Evolutionary conservation across 192 early-diverging fungal species (phyloP).

Genomic region (Funneliformis geosporum): DNA sequence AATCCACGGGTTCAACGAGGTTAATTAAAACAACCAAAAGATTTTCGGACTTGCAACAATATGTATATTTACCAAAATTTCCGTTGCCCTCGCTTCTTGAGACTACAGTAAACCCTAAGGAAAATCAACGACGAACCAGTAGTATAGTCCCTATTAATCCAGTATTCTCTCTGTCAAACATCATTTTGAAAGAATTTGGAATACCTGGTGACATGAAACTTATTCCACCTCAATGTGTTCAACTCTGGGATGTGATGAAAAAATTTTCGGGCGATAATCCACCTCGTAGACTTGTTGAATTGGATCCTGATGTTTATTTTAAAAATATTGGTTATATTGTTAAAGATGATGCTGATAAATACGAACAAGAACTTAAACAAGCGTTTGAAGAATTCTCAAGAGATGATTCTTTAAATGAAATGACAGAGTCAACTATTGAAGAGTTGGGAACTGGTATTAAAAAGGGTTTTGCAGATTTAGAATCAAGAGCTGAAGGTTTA

Average conservation of each 20-base stretch:
- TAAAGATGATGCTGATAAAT: conserved; percentile 35
- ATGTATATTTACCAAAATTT: conserved; percentile 38
- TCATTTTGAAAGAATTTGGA: conserved; percentile 6
- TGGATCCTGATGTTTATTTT: conserved; percentile 45
- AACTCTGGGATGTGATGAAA: conserved; percentile 41
- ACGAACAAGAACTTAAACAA: conserved; percentile 40
- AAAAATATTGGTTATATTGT: conserved; percentile 22
- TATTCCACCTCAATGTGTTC: conserved; percentile 39
- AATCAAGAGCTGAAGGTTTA: conserved; percentile 32
- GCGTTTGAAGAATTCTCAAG: conserved; percentile 23
- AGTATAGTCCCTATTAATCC: conserved; percentile 41
- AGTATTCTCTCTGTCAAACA: conserved; percentile 33
- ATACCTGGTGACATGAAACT: conserved; percentile 41
- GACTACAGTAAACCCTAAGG: not conserved
- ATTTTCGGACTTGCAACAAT: conserved; percentile 47
- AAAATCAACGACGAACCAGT: not conserved
- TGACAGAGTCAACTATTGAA: not conserved
- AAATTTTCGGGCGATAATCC: conserved; percentile 1
- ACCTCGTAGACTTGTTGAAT: not conserved
- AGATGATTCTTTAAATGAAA: not conserved
- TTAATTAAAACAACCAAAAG: conserved; percentile 41
- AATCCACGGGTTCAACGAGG: conserved; percentile 27
- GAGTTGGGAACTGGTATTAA: conserved; percentile 8
- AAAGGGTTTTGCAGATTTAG: conserved; percentile 30
- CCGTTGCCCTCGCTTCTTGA: not conserved